Evolutionary conservation across 2,329 filamentous ascomycete species (phyloP).

Genomic region (Exophiala aquamarina): DNA sequence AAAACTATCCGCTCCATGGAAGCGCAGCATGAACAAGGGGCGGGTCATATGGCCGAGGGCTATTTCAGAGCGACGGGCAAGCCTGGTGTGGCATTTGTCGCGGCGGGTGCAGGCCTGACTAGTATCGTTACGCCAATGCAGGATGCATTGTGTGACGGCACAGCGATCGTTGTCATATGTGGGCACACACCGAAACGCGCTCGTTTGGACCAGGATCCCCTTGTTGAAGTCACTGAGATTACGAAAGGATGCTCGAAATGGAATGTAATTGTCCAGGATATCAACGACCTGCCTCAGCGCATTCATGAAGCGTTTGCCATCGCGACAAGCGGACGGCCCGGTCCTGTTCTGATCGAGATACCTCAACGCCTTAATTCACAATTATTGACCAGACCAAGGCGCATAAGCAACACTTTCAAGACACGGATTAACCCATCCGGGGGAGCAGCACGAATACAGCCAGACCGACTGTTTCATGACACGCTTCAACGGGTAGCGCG

Average conservation of each 20-base stretch:
- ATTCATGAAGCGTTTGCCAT: constrained; percentile 99
- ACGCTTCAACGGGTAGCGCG: constrained; percentile 76
- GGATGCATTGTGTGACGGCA: constrained; percentile 92
- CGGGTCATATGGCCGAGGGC: constrained; percentile 97
- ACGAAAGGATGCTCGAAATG: constrained; percentile 95
- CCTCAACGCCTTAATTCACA: constrained; percentile 94
- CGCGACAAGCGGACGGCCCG: constrained; percentile 87
- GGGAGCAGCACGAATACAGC: constrained; percentile 73
- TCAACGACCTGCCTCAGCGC: constrained; percentile 85
- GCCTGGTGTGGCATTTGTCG: constrained; percentile 93
- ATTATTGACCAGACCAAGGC: constrained; percentile 79
- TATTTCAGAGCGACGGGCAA: constrained; percentile 92
- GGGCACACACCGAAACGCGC: constrained; percentile 94
- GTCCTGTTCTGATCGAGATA: constrained; percentile 91
- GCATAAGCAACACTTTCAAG: constrained; percentile 70
- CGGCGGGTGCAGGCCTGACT: constrained; percentile 92
- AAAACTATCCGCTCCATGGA: too few species aligned
- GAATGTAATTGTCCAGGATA: constrained; percentile 97
- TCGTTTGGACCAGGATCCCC: constrained; percentile 56
- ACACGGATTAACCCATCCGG: constrained; percentile 75
- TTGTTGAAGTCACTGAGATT: constrained; percentile 91
- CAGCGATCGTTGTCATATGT: constrained; percentile 91
- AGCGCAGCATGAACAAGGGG: constrained; percentile 96
- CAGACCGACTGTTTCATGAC: constrained; percentile 67
- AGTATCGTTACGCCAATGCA: constrained; percentile 97